Evolutionary conservation across 108 stramenopile genomes (phyloP).

Genomic region (Aurantiochytrium sp.): DNA sequence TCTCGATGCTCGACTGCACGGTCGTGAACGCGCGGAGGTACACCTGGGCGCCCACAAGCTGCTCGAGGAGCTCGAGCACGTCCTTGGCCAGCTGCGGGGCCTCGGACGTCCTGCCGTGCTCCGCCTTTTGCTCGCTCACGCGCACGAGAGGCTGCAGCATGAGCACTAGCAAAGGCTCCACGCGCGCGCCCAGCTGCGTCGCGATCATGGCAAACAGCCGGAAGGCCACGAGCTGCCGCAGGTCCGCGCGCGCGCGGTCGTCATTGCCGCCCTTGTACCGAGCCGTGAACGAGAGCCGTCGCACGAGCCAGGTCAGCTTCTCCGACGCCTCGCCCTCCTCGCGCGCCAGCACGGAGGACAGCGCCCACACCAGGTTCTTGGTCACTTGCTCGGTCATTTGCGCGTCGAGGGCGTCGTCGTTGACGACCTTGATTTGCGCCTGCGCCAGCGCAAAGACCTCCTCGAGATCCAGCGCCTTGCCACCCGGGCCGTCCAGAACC

Average conservation of each 20-base stretch:
- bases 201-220: neutral
- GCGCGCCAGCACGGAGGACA: neutral
- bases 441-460: neutral
- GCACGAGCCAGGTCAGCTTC: neutral
- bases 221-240: constrained; percentile 13
- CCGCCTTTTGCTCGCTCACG: neutral
- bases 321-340: neutral
- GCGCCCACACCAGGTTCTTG: neutral
- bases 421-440: neutral
- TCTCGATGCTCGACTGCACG: neutral
- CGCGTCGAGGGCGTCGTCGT: neutral
- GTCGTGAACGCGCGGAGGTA: neutral
- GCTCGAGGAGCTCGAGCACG: constrained; percentile 1
- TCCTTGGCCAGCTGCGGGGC: neutral
- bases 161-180: neutral
- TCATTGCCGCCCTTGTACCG: neutral
- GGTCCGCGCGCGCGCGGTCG: neutral
- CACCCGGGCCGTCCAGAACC: neutral
- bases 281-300: neutral
- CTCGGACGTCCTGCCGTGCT: neutral
- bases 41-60: neutral
- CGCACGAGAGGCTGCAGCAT: neutral
- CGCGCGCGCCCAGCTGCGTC: neutral
- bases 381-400: constrained; percentile 9
- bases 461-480: neutral